These are phyloP conservation scores for Phymatotrichopsis omnivora DNA, from an alignment of 2,329 filamentous ascomycete genomes.

Conservation along the genomic window DNA sequence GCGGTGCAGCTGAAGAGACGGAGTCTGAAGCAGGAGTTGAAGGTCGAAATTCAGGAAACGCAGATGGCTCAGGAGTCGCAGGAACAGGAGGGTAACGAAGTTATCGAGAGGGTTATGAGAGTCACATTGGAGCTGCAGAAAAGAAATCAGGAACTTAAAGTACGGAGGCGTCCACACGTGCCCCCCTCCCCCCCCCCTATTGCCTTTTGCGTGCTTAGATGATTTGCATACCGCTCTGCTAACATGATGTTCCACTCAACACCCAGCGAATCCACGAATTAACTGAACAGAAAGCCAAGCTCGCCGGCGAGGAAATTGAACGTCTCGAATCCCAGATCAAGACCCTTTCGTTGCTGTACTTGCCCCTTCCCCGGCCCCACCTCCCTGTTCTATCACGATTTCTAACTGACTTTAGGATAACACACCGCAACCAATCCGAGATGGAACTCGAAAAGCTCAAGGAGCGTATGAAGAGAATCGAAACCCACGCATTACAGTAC, in stretches of 20 bases:
- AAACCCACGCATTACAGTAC: constrained; percentile 23
- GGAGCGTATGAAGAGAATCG: constrained; percentile 23
- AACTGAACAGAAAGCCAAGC: constrained; percentile 1
- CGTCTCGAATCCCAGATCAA: constrained; percentile 9
- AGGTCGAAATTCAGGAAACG: constrained; percentile 3
- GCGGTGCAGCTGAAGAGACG: constrained; percentile 7
- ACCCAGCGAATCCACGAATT: not conserved
- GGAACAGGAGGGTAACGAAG: not conserved
- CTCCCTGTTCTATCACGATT: not conserved
- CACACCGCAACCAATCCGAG: constrained; percentile 19
- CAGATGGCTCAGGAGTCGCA: not conserved
- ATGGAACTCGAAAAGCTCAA: constrained; percentile 23
- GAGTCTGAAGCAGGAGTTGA: constrained; percentile 3
- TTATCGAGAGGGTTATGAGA: constrained; percentile 2
- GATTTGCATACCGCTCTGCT: not conserved
- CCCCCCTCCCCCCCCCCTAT: not conserved
- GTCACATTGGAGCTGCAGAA: constrained; percentile 2
- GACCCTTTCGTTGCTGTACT: constrained; percentile 14
- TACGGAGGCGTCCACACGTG: no score
- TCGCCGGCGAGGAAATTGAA: constrained; percentile 14
- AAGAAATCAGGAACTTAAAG: constrained; percentile 16
- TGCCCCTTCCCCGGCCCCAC: not conserved
- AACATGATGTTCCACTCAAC: not conserved
- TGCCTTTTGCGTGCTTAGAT: no score
- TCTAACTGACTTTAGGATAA: constrained; percentile 1